Percentiles rank a stretch among this genome's conserved stretches.
Conservation (phyloP, 305 asterid genomes). For the Fraxinus paxiana region DNA sequence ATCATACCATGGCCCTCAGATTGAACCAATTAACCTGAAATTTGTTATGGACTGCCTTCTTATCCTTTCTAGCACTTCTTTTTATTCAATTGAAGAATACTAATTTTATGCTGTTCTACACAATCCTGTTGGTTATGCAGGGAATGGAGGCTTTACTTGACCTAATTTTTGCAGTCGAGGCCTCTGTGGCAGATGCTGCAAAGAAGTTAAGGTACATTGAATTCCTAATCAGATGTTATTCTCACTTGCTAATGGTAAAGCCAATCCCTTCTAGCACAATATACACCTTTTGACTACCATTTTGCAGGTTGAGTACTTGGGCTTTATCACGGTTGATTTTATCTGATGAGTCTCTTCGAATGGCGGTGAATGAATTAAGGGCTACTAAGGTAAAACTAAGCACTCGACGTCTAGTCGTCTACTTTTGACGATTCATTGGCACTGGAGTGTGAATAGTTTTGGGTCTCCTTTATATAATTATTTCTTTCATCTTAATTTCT, state of each 20-base stretch:
- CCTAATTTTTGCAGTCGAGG: constrained; percentile 68
- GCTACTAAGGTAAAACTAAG: constrained; percentile 50
- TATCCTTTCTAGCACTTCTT: constrained; percentile 4
- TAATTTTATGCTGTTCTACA: constrained; percentile 8
- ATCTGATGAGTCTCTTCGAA: constrained; percentile 75
- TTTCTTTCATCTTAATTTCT: background rate
- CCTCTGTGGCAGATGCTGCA: constrained; percentile 77
- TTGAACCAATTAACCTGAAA: constrained; percentile 80
- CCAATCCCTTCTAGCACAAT: background rate
- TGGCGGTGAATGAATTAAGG: constrained; percentile 73
- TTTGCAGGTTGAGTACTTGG: constrained; percentile 74
- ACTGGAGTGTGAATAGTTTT: background rate
- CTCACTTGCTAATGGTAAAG: constrained; percentile 14
- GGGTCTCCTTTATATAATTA: background rate
- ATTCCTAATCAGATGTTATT: background rate
- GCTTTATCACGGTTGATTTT: constrained; percentile 76
- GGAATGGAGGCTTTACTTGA: constrained; percentile 93
- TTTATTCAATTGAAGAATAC: constrained; percentile 2
- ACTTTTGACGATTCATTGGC: background rate
- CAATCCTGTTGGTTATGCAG: constrained; percentile 36
- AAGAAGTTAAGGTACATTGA: constrained; percentile 67
- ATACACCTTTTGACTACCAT: constrained; percentile 19
- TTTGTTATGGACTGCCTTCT: constrained; percentile 55
- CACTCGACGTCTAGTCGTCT: background rate
- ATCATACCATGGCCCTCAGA: constrained; percentile 61